Evolutionary conservation across 441 rosid genomes (phyloP).

Genomic region (Adansonia rubrostipa): DNA sequence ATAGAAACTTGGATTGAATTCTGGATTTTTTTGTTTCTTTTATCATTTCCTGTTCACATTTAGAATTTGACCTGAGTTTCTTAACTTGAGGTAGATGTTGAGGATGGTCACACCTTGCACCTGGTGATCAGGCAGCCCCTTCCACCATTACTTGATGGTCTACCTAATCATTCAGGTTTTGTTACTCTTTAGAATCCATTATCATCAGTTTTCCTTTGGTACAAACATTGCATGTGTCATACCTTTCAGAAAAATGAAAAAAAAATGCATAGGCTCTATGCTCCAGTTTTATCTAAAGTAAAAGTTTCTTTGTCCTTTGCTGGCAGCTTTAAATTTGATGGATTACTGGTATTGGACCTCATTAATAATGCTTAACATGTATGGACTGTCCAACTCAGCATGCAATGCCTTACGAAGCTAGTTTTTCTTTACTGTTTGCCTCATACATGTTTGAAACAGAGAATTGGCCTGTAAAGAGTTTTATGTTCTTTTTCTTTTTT

Average conservation of each 20-base stretch:
- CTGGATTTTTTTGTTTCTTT: neutral
- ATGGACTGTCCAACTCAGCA: neutral
- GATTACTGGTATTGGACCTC: neutral
- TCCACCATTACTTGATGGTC: constrained; percentile 44
- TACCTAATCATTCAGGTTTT: constrained; percentile 48
- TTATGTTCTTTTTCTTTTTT: too few species aligned
- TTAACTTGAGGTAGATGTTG: constrained; percentile 60
- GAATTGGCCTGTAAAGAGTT: neutral
- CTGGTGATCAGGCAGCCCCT: constrained; percentile 64
- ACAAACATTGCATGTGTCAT: neutral
- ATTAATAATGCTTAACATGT: neutral
- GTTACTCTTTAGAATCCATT: neutral
- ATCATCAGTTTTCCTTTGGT: neutral
- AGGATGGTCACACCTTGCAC: constrained; percentile 74
- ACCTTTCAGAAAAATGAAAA: neutral
- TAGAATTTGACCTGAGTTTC: constrained; percentile 25
- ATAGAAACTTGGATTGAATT: neutral
- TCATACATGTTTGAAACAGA: neutral
- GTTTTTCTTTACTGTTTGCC: neutral
- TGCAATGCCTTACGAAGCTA: neutral
- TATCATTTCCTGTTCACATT: neutral
- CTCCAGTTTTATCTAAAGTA: neutral
- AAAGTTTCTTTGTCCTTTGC: neutral
- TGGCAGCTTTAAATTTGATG: neutral
- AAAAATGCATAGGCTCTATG: neutral